Base-by-base conservation (phyloP, 192 early-diverging fungal genomes). In the Thoreauomyces humboldtii region DNA sequence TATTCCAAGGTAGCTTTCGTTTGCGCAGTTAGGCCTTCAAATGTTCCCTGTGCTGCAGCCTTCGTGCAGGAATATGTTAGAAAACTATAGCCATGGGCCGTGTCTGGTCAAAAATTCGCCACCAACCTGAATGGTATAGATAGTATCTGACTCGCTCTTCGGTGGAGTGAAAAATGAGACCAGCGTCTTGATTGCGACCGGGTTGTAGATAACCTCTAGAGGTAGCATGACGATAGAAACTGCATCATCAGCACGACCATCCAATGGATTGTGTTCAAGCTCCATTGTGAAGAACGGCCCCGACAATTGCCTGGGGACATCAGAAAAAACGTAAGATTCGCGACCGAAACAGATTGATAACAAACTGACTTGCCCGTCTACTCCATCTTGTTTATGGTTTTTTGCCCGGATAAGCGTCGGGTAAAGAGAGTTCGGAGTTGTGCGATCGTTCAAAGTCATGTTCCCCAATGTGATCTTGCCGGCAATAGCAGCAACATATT, bases 251-350 rank as follows among this genome's bases (percentile, higher is more conserved):
- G 92, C 94, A 36, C 91, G 86, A 21, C 74, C 80, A 70, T 98
- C 94, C n/a, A 95, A 68, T 2, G 96, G 96, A 28, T 91, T 89
- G 52, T 91, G 81, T 61, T 97, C 94, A 75, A 93, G 89, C 9
- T 73, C 76, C 19, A 91, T 64, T 5, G 73, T 71, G 65, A 95
- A 93, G 66, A 95, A 95, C 0, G 75, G 63, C 28, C 58, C 55
- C 32, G 56, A 15, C 19, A 68, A 27, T 78, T 81, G 36, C 7
- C 50, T 52, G 50, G 5, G 27, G 47, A n/a, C n/a, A n/a, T n/a
- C n/a, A n/a, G n/a, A n/a, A n/a, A n/a, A n/a, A n/a, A n/a, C n/a
- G n/a, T n/a, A n/a, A n/a, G n/a, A n/a, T n/a, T n/a, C n/a, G n/a
- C n/a, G n/a, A n/a, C n/a, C n/a, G n/a, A n/a, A n/a, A n/a, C n/a